Evolutionary conservation across 2,329 filamentous ascomycete genomes (phyloP), one percentile per base, ranked within the genome.

Genomic region (Xylariaceae sp.): DNA sequence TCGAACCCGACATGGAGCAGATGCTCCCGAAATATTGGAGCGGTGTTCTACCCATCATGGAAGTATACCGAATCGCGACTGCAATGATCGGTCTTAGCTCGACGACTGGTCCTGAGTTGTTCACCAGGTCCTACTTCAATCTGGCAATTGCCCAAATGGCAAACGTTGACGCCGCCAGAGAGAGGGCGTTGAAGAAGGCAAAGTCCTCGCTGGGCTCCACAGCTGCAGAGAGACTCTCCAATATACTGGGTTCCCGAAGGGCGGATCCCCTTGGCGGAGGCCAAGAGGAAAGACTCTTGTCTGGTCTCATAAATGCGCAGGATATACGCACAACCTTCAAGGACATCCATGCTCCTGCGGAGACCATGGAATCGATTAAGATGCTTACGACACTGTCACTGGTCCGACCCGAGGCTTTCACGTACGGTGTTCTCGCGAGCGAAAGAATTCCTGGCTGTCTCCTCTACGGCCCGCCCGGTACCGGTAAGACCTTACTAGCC

Each of bases 371-470:
- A 18, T 89, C 92, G 1, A 80, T 99, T 57, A 92, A 93, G 72
- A 90, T 91, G 4, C 81, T 97, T 54, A 99, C 94, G 0, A 90
- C 90, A 0, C 79, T 99, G 15, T 94, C 92, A 0, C 80, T 99
- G 4, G 80, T 90, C 54, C 86, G 93, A 0, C 94, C 94, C 0
- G 92, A 97, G 63, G 93, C 92, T n/a, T 99, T 97, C 75, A 87
- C 87, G 9, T 99, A 99, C 67, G 94, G 94, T 74, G 90, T 99
- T 3, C 82, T 99, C 10, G 89, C 92, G 1, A 90, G 87, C 0
- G 92, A 97, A 71, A 89, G 91, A 67, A 95, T 99, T 53, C 90
- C 92, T 0, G 94, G 94, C 11, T 86, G 94, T 52, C 82, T 96
- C 0, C 79, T 96, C 0, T 96, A 96, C 68, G 92, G 92, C 0